Evolutionary conservation across 768 basidiomycete species (phyloP).

Genomic region (Rhodocollybia butyracea): DNA sequence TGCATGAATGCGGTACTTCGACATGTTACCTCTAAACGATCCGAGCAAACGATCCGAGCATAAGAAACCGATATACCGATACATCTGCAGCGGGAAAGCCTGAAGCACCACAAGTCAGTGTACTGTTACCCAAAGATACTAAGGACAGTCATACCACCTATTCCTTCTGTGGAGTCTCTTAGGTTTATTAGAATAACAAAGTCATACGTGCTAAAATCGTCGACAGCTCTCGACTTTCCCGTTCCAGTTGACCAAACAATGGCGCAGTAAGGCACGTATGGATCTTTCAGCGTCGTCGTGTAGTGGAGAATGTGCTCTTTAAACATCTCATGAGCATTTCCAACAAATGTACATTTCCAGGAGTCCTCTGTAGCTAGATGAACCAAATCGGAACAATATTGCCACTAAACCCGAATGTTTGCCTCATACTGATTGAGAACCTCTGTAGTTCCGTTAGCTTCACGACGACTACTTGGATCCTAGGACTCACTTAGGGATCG

Average conservation of each 20-base stretch:
- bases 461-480: not conserved
- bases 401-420: not conserved
- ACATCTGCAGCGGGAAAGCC: too few species aligned
- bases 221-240: not conserved
- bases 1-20: too few species aligned
- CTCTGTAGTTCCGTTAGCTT: not conserved
- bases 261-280: not conserved
- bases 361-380: not conserved
- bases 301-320: not conserved
- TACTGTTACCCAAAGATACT: too few species aligned
- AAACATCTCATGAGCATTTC: not conserved
- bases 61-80: too few species aligned
- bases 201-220: not conserved
- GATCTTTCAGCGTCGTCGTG: not conserved
- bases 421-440: not conserved
- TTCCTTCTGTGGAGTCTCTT: too few species aligned
- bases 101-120: too few species aligned
- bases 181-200: not conserved
- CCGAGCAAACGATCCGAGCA: too few species aligned
- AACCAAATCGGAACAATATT: not conserved
- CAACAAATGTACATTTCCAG: not conserved
- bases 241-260: not conserved
- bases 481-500: not conserved
- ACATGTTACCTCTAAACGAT: too few species aligned
- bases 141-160: too few species aligned